Percentiles rank a stretch among this genome's conserved stretches.
These are phyloP conservation scores for Emergomyces africanus DNA, from an alignment of 2,329 filamentous ascomycete genomes.

Conservation along the genomic window DNA sequence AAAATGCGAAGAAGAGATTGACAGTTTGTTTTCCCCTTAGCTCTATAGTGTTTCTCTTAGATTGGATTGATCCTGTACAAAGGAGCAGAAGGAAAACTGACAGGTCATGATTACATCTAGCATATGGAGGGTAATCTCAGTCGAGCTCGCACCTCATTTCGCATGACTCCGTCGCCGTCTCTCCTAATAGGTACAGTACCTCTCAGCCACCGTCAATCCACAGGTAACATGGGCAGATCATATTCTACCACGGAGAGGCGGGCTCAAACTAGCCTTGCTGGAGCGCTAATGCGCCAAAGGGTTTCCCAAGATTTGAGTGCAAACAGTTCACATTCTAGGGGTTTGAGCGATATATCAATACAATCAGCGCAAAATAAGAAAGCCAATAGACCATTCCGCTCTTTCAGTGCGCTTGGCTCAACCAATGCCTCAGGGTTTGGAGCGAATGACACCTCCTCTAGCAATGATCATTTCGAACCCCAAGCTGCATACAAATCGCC, in stretches of 20 bases:
- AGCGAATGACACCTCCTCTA: conserved; percentile 23
- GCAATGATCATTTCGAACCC: conserved; percentile 18
- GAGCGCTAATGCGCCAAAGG: conserved; percentile 26
- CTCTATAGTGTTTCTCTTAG: background rate
- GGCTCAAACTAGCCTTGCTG: conserved; percentile 9
- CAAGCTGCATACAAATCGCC: conserved; percentile 22
- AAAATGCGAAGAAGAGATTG: conserved; percentile 79
- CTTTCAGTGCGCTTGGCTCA: conserved; percentile 46
- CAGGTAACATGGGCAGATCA: conserved; percentile 30
- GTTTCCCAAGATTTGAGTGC: conserved; percentile 23
- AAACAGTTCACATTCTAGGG: conserved; percentile 42
- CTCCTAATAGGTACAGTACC: conserved; percentile 25
- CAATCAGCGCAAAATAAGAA: conserved; percentile 26
- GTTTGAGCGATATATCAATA: conserved; percentile 49
- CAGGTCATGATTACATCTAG: conserved; percentile 32
- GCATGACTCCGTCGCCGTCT: conserved; percentile 38
- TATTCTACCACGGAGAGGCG: conserved; percentile 28
- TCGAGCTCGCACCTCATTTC: conserved; percentile 59
- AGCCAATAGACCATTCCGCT: conserved; percentile 35
- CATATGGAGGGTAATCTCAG: conserved; percentile 88
- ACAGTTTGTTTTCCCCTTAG: conserved; percentile 47
- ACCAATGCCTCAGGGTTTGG: conserved; percentile 20
- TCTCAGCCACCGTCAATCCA: conserved; percentile 27
- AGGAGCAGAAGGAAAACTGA: background rate
- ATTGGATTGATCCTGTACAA: background rate